Percentiles rank a stretch among this genome's conserved stretches.
These are phyloP conservation scores for Cylindrotheca fusiformis DNA, from an alignment of 108 stramenopile species.

Conservation along the genomic window DNA sequence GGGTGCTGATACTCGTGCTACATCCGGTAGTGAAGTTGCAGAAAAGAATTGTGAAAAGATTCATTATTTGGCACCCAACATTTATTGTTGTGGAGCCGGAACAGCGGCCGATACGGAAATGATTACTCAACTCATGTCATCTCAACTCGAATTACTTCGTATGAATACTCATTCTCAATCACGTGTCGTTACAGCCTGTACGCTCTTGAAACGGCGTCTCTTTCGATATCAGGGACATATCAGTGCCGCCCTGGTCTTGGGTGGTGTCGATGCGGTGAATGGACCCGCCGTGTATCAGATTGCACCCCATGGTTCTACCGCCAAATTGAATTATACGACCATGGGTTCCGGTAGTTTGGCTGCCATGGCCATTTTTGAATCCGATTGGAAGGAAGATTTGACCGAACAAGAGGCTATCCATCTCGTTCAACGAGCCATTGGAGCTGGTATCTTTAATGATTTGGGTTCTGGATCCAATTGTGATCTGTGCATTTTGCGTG, in stretches of 20 bases:
- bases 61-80: conserved; percentile 98
- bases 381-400: conserved; percentile 83
- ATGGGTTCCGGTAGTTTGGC: conserved; percentile 99
- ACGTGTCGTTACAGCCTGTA: conserved; percentile 96
- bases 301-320: conserved; percentile 95
- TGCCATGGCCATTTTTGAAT: conserved; percentile 98
- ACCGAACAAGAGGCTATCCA: conserved; percentile 89
- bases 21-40: conserved; percentile 90
- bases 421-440: conserved; percentile 91
- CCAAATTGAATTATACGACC: conserved; percentile 94
- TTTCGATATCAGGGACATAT: conserved; percentile 98
- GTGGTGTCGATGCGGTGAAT: conserved; percentile 85
- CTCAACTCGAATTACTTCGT: conserved; percentile 94
- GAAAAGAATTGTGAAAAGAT: conserved; percentile 99
- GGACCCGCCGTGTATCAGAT: conserved; percentile 97
- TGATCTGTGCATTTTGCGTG: conserved; percentile 93
- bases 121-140: conserved; percentile 90
- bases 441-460: conserved; percentile 98
- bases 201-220: conserved; percentile 92
- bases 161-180: conserved; percentile 80
- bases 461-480: conserved; percentile 93
- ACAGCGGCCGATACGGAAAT: conserved; percentile 99
- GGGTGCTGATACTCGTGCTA: conserved; percentile 98
- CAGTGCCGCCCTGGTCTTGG: conserved; percentile 92
- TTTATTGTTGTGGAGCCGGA: conserved; percentile 99